Evolutionary conservation across 345 rosid species (phyloP), one percentile per base, ranked within the genome.

Genomic region (Eucalyptus sp.): DNA sequence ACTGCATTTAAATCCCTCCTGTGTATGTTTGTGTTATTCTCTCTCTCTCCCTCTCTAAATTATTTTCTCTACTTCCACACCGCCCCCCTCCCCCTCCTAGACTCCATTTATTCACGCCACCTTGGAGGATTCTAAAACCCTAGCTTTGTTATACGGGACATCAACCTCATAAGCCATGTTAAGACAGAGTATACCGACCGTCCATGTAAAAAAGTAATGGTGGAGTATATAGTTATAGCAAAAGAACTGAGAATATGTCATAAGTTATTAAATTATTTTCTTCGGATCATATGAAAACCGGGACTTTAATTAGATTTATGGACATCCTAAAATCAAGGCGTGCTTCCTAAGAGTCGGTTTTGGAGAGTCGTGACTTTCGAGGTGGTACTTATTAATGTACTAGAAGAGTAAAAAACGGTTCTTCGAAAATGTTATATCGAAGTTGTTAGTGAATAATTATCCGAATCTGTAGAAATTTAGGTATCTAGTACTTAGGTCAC

Each of bases 1-100:
- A 91, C 48, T 80, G 95, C 96, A 95, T 95, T 96, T 93, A 95
- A 83, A 49, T 62, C 46, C 6, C 33, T 44, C 83, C 83, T 76
- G 83, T 76, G 27, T 76, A 37, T 76, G 81, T 71, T 71, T 71
- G 83, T 10, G 83, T 76, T 37, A 76, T 37, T 37, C 86, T 50
- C 44, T 68, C 44, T 87, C 90, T 85, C 41, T 62, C 86, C 87
- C 89, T 88, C 89, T 87, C 88, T 88, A 56, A 76, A 71, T 87
- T 88, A 89, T 88, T 90, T 81, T 89, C 90, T 37, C 49, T 71
- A 37, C 48, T 71, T 48, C 12, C 15, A 9, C 6, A 10, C 20
- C 18, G 7, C 18, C 17, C 5, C 44, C 25, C 44, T 4, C 80
- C n/a, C n/a, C n/a, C n/a, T n/a, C n/a, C n/a, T 37, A 37, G 83